These are phyloP conservation scores for Ligustrum vulgare DNA, from an alignment of 257 asterid species.

Conservation along the genomic window DNA sequence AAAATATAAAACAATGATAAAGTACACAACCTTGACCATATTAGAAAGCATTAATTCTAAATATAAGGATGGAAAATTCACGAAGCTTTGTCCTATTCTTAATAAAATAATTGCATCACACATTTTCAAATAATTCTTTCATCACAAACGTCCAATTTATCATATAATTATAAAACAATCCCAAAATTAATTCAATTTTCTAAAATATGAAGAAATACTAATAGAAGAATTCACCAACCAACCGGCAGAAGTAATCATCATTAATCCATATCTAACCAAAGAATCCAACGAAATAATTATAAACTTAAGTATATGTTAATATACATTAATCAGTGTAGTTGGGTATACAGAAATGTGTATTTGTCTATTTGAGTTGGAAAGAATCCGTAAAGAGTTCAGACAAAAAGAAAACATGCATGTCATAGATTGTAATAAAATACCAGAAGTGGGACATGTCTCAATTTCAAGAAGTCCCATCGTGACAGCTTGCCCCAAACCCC, in stretches of 20 bases:
- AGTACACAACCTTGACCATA: not conserved
- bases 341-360: constrained; percentile 1
- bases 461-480: constrained; percentile 53
- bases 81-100: not conserved
- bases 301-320: too few species aligned
- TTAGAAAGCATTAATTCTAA: not conserved
- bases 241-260: constrained; percentile 27
- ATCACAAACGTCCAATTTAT: constrained; percentile 6
- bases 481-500: constrained; percentile 45
- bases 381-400: constrained; percentile 22
- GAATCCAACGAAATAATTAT: too few species aligned
- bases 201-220: not conserved
- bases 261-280: constrained; percentile 1
- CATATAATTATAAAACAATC: not conserved
- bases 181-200: not conserved
- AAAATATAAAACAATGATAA: not conserved
- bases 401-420: constrained; percentile 20
- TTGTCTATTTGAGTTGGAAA: not conserved
- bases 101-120: not conserved
- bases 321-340: too few species aligned
- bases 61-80: not conserved
- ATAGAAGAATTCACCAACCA: constrained; percentile 17
- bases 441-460: constrained; percentile 34
- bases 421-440: constrained; percentile 13
- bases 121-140: constrained; percentile 11